Base-by-base conservation (phyloP, 345 rosid genomes). In the Mercurialis annua region DNA sequence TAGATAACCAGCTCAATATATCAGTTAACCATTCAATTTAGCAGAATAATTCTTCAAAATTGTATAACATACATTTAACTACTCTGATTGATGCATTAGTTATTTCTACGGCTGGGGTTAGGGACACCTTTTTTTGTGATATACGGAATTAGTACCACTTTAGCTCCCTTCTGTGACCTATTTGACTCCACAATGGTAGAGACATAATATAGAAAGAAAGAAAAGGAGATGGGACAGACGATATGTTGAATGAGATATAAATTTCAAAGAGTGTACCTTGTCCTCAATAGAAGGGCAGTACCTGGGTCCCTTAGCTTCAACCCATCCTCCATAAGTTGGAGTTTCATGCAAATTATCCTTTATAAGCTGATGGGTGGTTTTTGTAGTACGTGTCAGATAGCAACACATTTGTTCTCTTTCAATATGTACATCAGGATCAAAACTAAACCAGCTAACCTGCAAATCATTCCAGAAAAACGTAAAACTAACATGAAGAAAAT, bases 281-380 rank as follows among this genome's bases (percentile, higher is more conserved):
- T 93, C 98, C 77, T 93, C 98, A 59, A 93, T 93, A 51, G 97
- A 89, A 79, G 97, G 98, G 81, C 97, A 93, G 81, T 93, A 93
- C 82, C 98, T 79, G 73, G 98, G 98, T 68, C 98, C 98, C 80
- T 89, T 93, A 36, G 98, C 94, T 83, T 93, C 97, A 60, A 90
- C 90, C 98, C 98, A 93, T 67, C 98, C 98, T 69, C 98, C 98
- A 82, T 93, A 93, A 62, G 98, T 93, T 73, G 98, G 98, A 73
- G 97, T 90, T 77, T 90, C 98, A 73, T 88, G 96, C 86, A 93
- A 82, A 79, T 90, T 93, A 27, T 93, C 94, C 77, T 73, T 79
- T 68, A 93, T 93, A 83, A 93, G 79, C 82, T 89, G 87, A 75
- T 93, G 98, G 5, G 98, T 90, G 47, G 49, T 65, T 73, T 84